Evolutionary conservation across 2,329 filamentous ascomycete genomes (phyloP), one percentile per base, ranked within the genome.

Genomic region (Trichoderma simmonsii): DNA sequence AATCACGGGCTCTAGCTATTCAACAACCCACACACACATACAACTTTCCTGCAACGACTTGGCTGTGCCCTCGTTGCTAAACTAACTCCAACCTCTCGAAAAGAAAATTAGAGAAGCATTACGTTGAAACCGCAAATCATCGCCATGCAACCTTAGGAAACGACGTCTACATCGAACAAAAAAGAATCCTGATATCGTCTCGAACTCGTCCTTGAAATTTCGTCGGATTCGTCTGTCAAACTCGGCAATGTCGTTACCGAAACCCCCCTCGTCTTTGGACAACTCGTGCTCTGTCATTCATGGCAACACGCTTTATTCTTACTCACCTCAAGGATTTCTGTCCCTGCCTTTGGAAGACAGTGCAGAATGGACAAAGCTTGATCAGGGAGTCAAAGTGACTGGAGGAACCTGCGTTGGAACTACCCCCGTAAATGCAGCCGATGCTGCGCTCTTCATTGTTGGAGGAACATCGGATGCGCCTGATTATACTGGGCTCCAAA

Each of bases 241-340:
- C 30, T 39, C 34, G 48, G 57, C 75, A 67, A 97, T 97, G 94
- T 84, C 90, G 78, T 85, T 91, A 71, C 93, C 94, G 63, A 83
- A 89, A 78, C 94, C 94, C 67, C 84, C 88, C 68, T 86, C 90
- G 79, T 85, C 91, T 74, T 84, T 98, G 80, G 88, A 90, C 80
- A 90, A 91, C 81, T 90, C 93, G 78, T 98, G 95, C 83, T 94
- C 94, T 72, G 89, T 92, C 78, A 87, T 98, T 73, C 86, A 93
- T 84, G 86, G 94, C 79, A 91, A 94, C 80, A 94, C 90, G 14
- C 89, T 98, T 68, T 98, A 97, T 83, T 90, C 92, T 60, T 97
- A 93, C 81, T 93, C 93, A 6, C 83, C 89, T 9, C 83, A 88
- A 61, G 92, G 90, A 32, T 95, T 98, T 77, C 89, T 94, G 79